Percentiles rank a stretch among this genome's conserved stretches.
Conservation (phyloP, 768 basidiomycete genomes). For the Leccinum pellstonianum region DNA sequence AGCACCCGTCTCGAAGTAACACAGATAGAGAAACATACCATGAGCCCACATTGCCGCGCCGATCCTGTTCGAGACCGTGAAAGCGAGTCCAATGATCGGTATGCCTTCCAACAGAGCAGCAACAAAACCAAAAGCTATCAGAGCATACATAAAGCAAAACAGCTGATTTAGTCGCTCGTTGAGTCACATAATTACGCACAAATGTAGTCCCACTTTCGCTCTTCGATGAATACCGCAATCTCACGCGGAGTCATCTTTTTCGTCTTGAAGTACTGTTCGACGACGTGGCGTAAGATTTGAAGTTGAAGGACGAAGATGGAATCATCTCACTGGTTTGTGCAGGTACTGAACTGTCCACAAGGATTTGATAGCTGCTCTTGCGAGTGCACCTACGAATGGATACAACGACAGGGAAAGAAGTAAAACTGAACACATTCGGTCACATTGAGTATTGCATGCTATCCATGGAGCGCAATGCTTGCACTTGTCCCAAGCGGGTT, state of each 20-base stretch:
- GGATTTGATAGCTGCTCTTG: conserved; percentile 64
- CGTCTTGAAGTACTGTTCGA: conserved; percentile 69
- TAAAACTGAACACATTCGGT: conserved; percentile 41
- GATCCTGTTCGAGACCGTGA: conserved; percentile 83
- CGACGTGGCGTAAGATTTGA: background rate
- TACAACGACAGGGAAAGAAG: conserved; percentile 64
- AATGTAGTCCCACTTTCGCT: conserved; percentile 87
- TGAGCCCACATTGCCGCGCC: conserved; percentile 96
- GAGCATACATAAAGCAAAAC: conserved; percentile 1
- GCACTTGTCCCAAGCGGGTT: conserved; percentile 85
- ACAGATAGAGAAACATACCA: conserved; percentile 42
- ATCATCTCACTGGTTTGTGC: conserved; percentile 58
- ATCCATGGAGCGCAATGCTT: conserved; percentile 40
- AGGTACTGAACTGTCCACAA: conserved; percentile 65
- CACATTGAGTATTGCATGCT: background rate
- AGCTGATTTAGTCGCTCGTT: background rate
- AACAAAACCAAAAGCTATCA: conserved; percentile 76
- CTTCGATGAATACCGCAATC: conserved; percentile 76
- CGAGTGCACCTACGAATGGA: conserved; percentile 63
- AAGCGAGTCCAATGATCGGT: conserved; percentile 77
- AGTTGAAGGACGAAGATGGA: background rate
- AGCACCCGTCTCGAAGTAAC: background rate
- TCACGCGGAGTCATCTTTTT: conserved; percentile 80
- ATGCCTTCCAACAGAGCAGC: conserved; percentile 80
- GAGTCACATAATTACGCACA: conserved; percentile 38